Percentiles rank a stretch among this genome's conserved stretches.
Conservation (phyloP, 2,329 filamentous ascomycete genomes). For the Neofusicoccum umdonicola region DNA sequence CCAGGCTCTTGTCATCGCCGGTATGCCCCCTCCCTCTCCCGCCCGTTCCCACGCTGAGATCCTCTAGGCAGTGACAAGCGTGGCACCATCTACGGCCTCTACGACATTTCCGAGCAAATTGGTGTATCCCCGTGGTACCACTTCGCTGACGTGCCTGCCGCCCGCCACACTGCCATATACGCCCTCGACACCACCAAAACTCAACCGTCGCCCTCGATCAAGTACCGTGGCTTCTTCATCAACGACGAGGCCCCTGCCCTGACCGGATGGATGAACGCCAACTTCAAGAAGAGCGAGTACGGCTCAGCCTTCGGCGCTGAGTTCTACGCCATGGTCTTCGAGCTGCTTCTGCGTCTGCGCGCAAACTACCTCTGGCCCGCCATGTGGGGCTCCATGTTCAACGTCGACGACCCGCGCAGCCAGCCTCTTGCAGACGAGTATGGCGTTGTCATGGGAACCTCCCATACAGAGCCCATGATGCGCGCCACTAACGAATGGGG, state of each 20-base stretch:
- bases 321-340: constrained; percentile 69
- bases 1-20: constrained; percentile 64
- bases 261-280: constrained; percentile 64
- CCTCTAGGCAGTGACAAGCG: constrained; percentile 57
- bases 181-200: constrained; percentile 54
- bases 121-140: constrained; percentile 70
- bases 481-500: constrained; percentile 55
- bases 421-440: constrained; percentile 71
- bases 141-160: constrained; percentile 62
- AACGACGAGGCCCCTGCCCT: constrained; percentile 68
- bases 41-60: background rate
- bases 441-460: constrained; percentile 69
- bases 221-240: constrained; percentile 68
- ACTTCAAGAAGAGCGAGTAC: constrained; percentile 44
- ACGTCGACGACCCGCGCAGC: constrained; percentile 67
- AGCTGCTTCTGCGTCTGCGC: constrained; percentile 65
- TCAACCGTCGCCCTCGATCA: constrained; percentile 61
- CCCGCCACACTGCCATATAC: constrained; percentile 54
- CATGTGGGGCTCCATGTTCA: constrained; percentile 69
- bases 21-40: constrained; percentile 17
- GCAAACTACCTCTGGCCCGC: constrained; percentile 77
- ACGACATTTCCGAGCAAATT: constrained; percentile 71
- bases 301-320: constrained; percentile 47
- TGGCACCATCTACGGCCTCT: constrained; percentile 68
- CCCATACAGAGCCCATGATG: constrained; percentile 71